Percentiles rank a stretch among this genome's conserved stretches.
These are phyloP conservation scores for Epichloe amarillans DNA, from an alignment of 2,329 filamentous ascomycete genomes.

Conservation along the genomic window DNA sequence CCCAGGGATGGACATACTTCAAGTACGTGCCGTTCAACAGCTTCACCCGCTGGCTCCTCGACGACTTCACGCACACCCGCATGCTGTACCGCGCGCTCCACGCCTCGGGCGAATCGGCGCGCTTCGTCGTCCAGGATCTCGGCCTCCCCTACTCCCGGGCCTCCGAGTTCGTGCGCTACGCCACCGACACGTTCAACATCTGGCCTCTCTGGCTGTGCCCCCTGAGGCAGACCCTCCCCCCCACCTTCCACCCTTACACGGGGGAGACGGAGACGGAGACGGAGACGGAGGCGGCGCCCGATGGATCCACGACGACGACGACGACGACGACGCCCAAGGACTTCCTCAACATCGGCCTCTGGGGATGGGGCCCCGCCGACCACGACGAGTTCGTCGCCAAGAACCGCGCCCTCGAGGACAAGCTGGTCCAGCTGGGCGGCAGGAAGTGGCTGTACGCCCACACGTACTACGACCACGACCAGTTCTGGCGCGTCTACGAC, in stretches of 20 bases:
- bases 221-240: conserved; percentile 32
- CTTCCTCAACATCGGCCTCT: conserved; percentile 57
- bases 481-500: conserved; percentile 56
- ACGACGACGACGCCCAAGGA: conserved; percentile 11
- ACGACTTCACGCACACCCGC: conserved; percentile 60
- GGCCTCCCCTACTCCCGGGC: conserved; percentile 40
- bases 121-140: conserved; percentile 58
- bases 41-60: conserved; percentile 53
- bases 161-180: conserved; percentile 43
- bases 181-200: conserved; percentile 34
- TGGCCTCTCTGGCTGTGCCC: conserved; percentile 50
- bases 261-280: conserved; percentile 20
- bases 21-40: conserved; percentile 48
- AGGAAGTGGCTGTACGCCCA: conserved; percentile 84
- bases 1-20: conserved; percentile 55
- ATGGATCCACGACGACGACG: conserved; percentile 6
- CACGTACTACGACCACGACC: conserved; percentile 62
- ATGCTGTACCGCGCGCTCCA: conserved; percentile 64
- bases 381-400: conserved; percentile 47
- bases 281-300: conserved; percentile 15
- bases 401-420: conserved; percentile 59
- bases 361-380: conserved; percentile 58
- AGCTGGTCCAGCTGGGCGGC: conserved; percentile 55
- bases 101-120: conserved; percentile 48
- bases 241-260: conserved; percentile 43